Conservation (phyloP, 768 basidiomycete genomes). For the Trametes coccinea region DNA sequence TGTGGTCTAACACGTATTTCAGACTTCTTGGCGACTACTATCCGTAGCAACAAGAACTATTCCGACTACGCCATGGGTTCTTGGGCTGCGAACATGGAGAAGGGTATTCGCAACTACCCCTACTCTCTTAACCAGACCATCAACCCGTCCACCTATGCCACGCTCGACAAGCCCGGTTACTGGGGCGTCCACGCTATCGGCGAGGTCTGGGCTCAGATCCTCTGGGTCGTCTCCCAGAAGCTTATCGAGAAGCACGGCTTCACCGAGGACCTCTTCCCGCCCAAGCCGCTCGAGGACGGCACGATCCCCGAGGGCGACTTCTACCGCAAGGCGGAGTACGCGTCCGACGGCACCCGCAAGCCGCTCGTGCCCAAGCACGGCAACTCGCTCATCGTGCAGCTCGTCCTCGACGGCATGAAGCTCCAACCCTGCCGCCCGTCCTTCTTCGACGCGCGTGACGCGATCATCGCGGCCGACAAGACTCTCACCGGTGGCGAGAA, state of each 20-base stretch:
- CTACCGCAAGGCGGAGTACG: constrained; percentile 51
- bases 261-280: constrained; percentile 79
- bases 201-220: constrained; percentile 94
- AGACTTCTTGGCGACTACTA: constrained; percentile 86
- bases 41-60: constrained; percentile 74
- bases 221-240: constrained; percentile 75
- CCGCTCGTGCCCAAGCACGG: constrained; percentile 87
- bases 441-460: constrained; percentile 89
- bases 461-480: constrained; percentile 89
- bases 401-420: constrained; percentile 93
- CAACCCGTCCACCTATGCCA: constrained; percentile 94
- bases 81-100: constrained; percentile 82
- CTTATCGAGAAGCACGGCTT: constrained; percentile 85
- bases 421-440: constrained; percentile 87
- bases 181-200: constrained; percentile 93
- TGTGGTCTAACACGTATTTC: not conserved
- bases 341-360: constrained; percentile 44
- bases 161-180: constrained; percentile 89
- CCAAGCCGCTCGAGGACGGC: constrained; percentile 62
- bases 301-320: constrained; percentile 71
- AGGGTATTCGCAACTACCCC: constrained; percentile 84
- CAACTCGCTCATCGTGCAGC: constrained; percentile 82
- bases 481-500: constrained; percentile 93
- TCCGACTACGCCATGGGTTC: constrained; percentile 89
- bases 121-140: constrained; percentile 75